These are phyloP conservation scores for Entamoeba dispar DNA, from an alignment of 208 protist genomes.

Conservation along the genomic window DNA sequence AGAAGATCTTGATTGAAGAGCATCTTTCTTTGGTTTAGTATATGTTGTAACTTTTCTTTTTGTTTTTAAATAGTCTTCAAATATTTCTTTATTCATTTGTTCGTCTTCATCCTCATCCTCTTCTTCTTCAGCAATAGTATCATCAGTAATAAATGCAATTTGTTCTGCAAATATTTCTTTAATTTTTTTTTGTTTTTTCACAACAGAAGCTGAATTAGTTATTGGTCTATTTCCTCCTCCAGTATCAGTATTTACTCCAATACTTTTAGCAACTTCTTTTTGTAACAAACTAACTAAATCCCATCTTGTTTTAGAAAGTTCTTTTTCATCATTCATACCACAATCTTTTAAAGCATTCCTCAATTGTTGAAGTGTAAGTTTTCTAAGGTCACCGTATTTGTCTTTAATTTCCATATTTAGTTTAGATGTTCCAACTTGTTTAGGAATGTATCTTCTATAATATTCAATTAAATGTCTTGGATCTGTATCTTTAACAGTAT, in stretches of 20 bases:
- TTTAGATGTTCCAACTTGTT: background rate
- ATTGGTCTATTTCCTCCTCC: background rate
- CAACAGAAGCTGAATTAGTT: background rate
- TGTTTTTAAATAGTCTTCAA: background rate
- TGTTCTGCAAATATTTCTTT: background rate
- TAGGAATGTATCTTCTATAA: background rate
- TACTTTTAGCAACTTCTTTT: background rate
- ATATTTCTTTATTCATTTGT: background rate
- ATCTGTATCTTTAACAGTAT: background rate
- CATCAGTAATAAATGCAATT: background rate
- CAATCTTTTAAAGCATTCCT: background rate
- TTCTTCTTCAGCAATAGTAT: background rate
- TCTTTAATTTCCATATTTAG: background rate
- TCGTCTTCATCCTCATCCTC: background rate
- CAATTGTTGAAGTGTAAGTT: background rate
- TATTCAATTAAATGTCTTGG: background rate
- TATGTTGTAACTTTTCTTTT: background rate
- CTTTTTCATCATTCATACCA: background rate
- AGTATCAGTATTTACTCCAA: background rate
- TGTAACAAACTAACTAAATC: background rate
- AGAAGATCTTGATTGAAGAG: background rate
- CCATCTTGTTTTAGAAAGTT: background rate
- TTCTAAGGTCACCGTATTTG: background rate
- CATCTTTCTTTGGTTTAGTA: background rate
- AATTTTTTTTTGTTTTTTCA: background rate